These are phyloP conservation scores for Boletus nobilissimus DNA, from an alignment of 1,284 basidiomycete genomes.

Conservation along the genomic window DNA sequence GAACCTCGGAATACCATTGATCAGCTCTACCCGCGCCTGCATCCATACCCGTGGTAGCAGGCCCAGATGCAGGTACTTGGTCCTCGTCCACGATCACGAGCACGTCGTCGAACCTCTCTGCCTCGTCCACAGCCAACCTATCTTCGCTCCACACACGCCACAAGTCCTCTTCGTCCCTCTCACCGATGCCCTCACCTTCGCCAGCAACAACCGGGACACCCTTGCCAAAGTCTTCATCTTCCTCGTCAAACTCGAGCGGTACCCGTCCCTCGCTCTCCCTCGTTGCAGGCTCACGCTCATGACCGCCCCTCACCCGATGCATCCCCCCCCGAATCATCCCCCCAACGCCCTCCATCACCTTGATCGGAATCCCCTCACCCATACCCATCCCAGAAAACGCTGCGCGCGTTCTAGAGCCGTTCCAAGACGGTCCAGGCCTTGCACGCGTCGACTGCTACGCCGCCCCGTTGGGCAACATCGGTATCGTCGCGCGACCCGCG, in stretches of 20 bases:
- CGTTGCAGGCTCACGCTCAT: slow-evolving; percentile 4
- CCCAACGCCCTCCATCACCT: slow-evolving; percentile 66
- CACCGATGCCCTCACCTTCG: slow-evolving; percentile 32
- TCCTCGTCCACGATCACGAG: slow-evolving; percentile 74
- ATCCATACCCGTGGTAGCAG: slow-evolving; percentile 9
- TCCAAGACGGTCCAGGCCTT: slow-evolving; percentile 30
- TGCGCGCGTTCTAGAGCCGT: slow-evolving; percentile 29
- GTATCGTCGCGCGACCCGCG: slow-evolving; percentile 58
- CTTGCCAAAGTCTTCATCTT: slow-evolving; percentile 67
- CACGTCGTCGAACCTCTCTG: slow-evolving; percentile 71
- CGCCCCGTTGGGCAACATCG: slow-evolving; percentile 77
- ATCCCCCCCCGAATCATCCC: slow-evolving; percentile 69
- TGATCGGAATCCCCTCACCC: slow-evolving; percentile 60
- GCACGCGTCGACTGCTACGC: slow-evolving; percentile 33
- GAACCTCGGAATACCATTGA: slow-evolving; percentile 21
- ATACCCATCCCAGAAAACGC: slow-evolving; percentile 46
- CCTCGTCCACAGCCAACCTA: slow-evolving; percentile 65
- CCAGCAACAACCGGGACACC: slow-evolving; percentile 24
- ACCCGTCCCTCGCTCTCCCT: slow-evolving; percentile 44
- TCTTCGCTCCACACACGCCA: slow-evolving; percentile 65
- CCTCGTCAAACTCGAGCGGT: slow-evolving; percentile 76
- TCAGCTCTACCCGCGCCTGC: background rate
- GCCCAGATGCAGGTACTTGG: slow-evolving; percentile 43
- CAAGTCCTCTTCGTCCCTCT: slow-evolving; percentile 47
- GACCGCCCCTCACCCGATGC: slow-evolving; percentile 51